Conservation (phyloP, 225 moss, liverwort and hornwort species). For the Marchantia paleacea region DNA sequence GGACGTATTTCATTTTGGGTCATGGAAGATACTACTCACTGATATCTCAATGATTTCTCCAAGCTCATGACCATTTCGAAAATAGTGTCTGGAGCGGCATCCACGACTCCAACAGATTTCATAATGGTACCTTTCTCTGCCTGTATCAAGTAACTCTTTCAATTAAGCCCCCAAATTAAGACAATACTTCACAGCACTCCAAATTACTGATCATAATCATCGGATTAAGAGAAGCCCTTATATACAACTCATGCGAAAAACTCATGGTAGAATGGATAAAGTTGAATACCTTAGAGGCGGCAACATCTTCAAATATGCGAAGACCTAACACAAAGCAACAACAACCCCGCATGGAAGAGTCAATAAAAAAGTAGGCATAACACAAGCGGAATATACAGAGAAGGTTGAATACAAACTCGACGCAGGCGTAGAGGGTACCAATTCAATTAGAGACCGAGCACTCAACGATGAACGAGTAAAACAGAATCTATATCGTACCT, state of each 20-base stretch:
- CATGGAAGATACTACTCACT: slow-evolving; percentile 37
- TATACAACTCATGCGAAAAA: background rate
- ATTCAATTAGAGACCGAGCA: no score
- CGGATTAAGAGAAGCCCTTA: background rate
- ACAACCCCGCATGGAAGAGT: background rate
- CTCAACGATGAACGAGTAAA: no score
- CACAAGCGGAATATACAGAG: no score
- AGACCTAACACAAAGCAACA: slow-evolving; percentile 43
- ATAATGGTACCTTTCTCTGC: slow-evolving; percentile 65
- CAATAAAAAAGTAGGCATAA: background rate
- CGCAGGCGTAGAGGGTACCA: no score
- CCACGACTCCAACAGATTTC: slow-evolving; percentile 77
- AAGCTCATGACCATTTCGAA: slow-evolving; percentile 78
- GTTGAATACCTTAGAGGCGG: slow-evolving; percentile 58
- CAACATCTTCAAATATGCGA: slow-evolving; percentile 68
- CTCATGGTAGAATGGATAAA: background rate
- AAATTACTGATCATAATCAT: background rate
- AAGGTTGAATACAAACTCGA: no score
- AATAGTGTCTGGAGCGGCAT: slow-evolving; percentile 50
- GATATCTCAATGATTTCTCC: slow-evolving; percentile 57
- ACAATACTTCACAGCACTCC: background rate
- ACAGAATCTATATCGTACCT: no score
- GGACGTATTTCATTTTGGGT: background rate
- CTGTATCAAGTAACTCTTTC: slow-evolving; percentile 26
- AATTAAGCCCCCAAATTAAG: slow-evolving; percentile 6